Conservation (phyloP, 495 filamentous ascomycete species). For the Penicillium bialowiezense region DNA sequence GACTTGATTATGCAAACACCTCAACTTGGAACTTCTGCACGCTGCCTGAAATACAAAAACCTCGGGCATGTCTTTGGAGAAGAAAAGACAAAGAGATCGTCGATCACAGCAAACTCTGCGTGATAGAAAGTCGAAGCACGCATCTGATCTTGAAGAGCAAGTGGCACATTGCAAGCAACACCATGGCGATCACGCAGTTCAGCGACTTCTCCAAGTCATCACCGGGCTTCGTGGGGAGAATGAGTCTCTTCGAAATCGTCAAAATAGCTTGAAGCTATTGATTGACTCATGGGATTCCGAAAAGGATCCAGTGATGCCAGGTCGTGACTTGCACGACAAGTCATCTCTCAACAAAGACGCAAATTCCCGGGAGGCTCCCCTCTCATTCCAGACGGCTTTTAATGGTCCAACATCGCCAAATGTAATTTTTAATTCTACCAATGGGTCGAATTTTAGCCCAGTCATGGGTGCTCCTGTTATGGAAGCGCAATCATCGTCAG, state of each 20-base stretch:
- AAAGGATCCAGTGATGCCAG: not conserved
- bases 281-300: conserved; percentile 22
- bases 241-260: conserved; percentile 15
- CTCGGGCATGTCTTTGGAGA: conserved; percentile 13
- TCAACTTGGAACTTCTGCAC: no score
- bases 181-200: conserved; percentile 17
- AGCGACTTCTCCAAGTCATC: conserved; percentile 21
- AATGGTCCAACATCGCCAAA: not conserved
- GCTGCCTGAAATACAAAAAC: no score
- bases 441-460: not conserved
- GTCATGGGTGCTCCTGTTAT: not conserved
- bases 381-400: not conserved
- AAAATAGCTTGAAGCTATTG: conserved; percentile 13
- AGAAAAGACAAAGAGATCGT: conserved; percentile 29
- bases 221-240: conserved; percentile 22
- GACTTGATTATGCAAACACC: no score
- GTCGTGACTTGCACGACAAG: not conserved
- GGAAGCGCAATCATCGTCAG: not conserved
- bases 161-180: conserved; percentile 24
- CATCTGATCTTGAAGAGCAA: conserved; percentile 16
- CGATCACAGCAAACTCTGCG: conserved; percentile 28
- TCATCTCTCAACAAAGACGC: not conserved
- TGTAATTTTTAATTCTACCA: not conserved
- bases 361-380: not conserved
- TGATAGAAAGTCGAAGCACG: conserved; percentile 22